Percentiles rank a stretch among this genome's conserved stretches.
phyloP scores from a whole-genome alignment of 345 rosid species.

The Gossypium ekmanianum region DNA sequence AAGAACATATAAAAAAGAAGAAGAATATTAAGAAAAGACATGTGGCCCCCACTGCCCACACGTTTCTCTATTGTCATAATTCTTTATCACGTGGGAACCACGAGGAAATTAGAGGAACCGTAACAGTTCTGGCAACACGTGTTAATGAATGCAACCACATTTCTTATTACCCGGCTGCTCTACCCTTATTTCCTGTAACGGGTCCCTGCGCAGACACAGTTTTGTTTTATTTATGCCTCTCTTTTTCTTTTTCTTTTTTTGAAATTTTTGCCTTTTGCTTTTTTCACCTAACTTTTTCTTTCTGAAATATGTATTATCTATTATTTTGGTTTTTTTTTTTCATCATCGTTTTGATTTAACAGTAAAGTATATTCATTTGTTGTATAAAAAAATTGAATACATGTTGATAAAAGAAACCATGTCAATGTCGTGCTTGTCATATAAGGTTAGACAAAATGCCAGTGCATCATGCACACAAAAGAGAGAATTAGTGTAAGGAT shows the following conservation, averaged over 20 bases:
- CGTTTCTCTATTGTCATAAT: conserved; percentile 6
- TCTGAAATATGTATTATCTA: no score
- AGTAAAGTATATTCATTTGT: no score
- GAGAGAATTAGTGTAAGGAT: not conserved
- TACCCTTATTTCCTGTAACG: conserved; percentile 11
- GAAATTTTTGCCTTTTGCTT: no score
- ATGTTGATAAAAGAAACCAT: no score
- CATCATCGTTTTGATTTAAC: no score
- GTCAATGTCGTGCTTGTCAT: no score
- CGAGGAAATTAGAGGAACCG: not conserved
- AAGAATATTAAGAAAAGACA: not conserved
- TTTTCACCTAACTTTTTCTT: no score
- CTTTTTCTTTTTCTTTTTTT: no score
- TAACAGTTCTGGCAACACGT: conserved; percentile 10
- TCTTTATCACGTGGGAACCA: conserved; percentile 24
- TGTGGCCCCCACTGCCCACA: conserved; percentile 23
- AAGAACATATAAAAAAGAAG: not conserved
- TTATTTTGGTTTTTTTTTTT: no score
- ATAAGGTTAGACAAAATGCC: no score
- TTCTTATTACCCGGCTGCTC: conserved; percentile 13
- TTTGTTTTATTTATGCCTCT: no score
- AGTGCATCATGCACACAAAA: not conserved
- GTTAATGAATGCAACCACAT: conserved; percentile 18
- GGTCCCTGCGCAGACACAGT: not conserved
- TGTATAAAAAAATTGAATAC: no score